A percentile compares a stretch with the other conserved stretches of the same genome.
phyloP scores from a whole-genome alignment of 805 yeast species.

The Sugiyamaella americana region DNA sequence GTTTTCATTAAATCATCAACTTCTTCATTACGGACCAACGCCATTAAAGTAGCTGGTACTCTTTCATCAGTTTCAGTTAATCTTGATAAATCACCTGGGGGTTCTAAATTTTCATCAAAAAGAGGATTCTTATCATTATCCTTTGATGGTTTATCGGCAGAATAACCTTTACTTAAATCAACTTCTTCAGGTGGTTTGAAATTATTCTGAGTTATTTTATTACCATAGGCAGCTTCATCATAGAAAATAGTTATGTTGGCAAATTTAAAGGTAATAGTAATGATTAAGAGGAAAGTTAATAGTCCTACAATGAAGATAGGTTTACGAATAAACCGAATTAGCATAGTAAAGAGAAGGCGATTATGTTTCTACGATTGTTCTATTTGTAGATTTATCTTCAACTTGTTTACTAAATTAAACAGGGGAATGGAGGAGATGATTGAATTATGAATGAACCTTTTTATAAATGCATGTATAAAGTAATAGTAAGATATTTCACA shows the following conservation, averaged over 20 bases:
- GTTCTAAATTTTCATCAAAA: constrained; percentile 2
- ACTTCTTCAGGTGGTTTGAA: constrained; percentile 1
- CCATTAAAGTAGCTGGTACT: constrained; percentile 73
- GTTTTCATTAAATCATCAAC: constrained; percentile 43
- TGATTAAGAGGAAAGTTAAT: too few species aligned
- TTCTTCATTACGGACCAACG: constrained; percentile 67
- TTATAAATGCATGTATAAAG: too few species aligned
- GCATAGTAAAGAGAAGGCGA: too few species aligned
- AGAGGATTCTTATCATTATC: constrained; percentile 2
- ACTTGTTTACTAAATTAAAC: too few species aligned
- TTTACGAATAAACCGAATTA: too few species aligned
- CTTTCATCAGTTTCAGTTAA: neutral
- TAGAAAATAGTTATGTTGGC: neutral
- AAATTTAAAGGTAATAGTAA: too few species aligned
- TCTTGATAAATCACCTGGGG: constrained; percentile 2
- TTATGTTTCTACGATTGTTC: too few species aligned
- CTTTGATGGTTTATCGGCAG: neutral
- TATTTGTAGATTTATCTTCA: too few species aligned
- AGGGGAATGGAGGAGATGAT: too few species aligned
- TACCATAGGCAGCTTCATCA: neutral
- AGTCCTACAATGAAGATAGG: too few species aligned
- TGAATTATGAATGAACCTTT: too few species aligned
- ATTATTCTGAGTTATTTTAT: neutral
- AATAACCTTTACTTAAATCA: constrained; percentile 2
- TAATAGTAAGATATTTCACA: too few species aligned